Conservation (phyloP, 2,329 filamentous ascomycete genomes). For the Metarhizium album region DNA sequence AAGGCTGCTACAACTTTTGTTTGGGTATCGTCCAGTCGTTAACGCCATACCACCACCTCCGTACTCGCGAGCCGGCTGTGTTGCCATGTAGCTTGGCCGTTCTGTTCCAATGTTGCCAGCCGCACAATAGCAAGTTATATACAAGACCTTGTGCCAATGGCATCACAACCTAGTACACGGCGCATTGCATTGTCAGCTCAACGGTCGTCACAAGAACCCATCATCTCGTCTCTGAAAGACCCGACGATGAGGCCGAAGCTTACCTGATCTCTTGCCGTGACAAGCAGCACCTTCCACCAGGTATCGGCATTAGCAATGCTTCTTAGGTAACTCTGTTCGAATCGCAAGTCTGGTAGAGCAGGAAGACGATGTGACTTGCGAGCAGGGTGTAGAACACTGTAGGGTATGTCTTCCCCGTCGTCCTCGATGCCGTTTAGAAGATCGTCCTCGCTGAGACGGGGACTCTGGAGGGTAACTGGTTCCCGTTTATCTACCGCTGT, state of each 20-base stretch:
- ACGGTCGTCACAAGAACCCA: neutral
- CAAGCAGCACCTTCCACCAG: conserved; percentile 69
- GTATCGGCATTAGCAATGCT: conserved; percentile 73
- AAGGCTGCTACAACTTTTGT: conserved; percentile 26
- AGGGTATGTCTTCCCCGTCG: conserved; percentile 57
- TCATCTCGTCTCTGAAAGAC: neutral
- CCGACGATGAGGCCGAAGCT: no score
- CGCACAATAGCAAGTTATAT: conserved; percentile 76
- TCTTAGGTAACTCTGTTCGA: conserved; percentile 95
- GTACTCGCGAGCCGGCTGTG: conserved; percentile 62
- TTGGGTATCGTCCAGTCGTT: conserved; percentile 77
- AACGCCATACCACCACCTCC: conserved; percentile 90
- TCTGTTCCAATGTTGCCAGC: conserved; percentile 86
- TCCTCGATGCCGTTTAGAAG: conserved; percentile 31
- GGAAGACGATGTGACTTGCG: conserved; percentile 38
- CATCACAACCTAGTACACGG: conserved; percentile 60
- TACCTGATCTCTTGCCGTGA: conserved; percentile 85
- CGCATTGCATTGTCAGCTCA: neutral
- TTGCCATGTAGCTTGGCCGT: conserved; percentile 67
- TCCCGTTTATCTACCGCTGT: conserved; percentile 55
- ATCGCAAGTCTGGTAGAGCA: conserved; percentile 77
- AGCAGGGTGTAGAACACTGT: conserved; percentile 49
- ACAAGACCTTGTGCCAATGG: conserved; percentile 78
- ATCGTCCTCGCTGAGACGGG: conserved; percentile 13
- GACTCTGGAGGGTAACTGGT: conserved; percentile 15